These are phyloP conservation scores for Cryptosporidium felis DNA, from an alignment of 169 alveolate species.

Conservation along the genomic window DNA sequence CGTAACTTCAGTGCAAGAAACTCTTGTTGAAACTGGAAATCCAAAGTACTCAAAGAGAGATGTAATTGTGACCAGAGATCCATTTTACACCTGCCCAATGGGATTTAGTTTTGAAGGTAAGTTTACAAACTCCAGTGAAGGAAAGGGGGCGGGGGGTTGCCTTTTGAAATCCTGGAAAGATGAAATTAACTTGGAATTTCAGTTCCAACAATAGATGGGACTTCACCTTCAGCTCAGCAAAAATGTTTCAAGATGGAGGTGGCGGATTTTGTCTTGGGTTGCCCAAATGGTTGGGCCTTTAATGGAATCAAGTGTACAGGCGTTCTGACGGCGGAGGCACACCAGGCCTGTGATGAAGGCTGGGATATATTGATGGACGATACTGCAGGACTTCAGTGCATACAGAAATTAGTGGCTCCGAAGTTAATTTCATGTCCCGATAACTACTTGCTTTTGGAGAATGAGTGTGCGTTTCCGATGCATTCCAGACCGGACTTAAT, in stretches of 20 bases:
- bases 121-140: background rate
- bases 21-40: slow-evolving; percentile 48
- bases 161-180: too few species aligned
- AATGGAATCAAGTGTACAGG: slow-evolving; percentile 65
- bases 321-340: slow-evolving; percentile 53
- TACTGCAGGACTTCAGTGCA: slow-evolving; percentile 34
- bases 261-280: slow-evolving; percentile 65
- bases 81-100: slow-evolving; percentile 70
- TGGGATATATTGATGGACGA: slow-evolving; percentile 52
- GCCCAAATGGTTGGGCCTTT: slow-evolving; percentile 72
- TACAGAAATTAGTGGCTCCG: slow-evolving; percentile 57
- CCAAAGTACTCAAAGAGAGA: slow-evolving; percentile 58
- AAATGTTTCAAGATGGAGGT: slow-evolving; percentile 62
- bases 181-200: too few species aligned
- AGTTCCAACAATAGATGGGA: slow-evolving; percentile 67
- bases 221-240: slow-evolving; percentile 54
- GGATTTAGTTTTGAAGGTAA: slow-evolving; percentile 69
- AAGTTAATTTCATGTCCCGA: slow-evolving; percentile 60
- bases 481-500: slow-evolving; percentile 62
- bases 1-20: slow-evolving; percentile 44
- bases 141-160: too few species aligned
- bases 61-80: slow-evolving; percentile 60
- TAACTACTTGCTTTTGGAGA: slow-evolving; percentile 31
- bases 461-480: slow-evolving; percentile 67
- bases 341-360: slow-evolving; percentile 69